Conservation (phyloP, 176 grass and related monocot genomes). For the Otatea glauca region DNA sequence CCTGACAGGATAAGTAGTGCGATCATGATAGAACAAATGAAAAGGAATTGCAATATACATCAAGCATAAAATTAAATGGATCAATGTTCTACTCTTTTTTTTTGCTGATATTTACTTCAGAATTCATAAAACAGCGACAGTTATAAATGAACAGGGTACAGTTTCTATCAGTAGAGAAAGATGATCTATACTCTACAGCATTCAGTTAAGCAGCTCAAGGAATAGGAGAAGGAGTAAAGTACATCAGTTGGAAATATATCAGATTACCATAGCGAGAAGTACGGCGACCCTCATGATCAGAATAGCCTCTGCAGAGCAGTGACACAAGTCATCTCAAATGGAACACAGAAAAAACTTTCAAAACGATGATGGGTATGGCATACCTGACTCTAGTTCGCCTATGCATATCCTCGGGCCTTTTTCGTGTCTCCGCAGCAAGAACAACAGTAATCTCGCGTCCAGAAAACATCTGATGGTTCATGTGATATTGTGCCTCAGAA, state of each 20-base stretch:
- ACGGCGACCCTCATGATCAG: slow-evolving; percentile 56
- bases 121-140: slow-evolving; percentile 10
- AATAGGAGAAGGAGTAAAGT: slow-evolving; percentile 3
- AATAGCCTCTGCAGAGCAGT: slow-evolving; percentile 57
- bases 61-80: not conserved
- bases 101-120: not conserved
- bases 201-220: slow-evolving; percentile 23
- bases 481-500: slow-evolving; percentile 78
- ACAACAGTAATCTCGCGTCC: slow-evolving; percentile 85
- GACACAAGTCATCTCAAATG: slow-evolving; percentile 34
- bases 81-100: not conserved
- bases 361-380: not conserved
- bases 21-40: not conserved
- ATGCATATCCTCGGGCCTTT: slow-evolving; percentile 74
- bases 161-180: not conserved
- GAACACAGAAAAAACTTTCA: slow-evolving; percentile 1
- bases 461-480: slow-evolving; percentile 74
- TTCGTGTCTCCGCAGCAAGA: slow-evolving; percentile 69
- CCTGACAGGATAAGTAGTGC: not conserved
- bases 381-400: slow-evolving; percentile 55
- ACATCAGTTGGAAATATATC: slow-evolving; percentile 32
- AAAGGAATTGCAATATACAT: not conserved
- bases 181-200: not conserved
- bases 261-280: slow-evolving; percentile 70
- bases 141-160: not conserved